These are phyloP conservation scores for Lathyrus oleraceus DNA, from an alignment of 306 rosid genomes.

Conservation along the genomic window DNA sequence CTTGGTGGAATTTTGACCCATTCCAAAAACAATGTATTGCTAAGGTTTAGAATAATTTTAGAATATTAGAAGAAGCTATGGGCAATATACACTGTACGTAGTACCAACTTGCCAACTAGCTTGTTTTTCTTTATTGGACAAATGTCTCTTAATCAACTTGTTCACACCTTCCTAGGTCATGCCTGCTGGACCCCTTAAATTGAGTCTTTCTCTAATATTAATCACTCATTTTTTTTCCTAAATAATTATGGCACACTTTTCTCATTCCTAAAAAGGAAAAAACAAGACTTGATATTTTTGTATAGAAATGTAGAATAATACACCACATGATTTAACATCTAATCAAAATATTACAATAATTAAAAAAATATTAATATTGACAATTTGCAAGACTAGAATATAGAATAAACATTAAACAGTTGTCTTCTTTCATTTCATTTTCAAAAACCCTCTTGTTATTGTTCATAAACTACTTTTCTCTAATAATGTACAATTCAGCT, in stretches of 20 bases:
- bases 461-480: constrained; percentile 35
- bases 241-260: neutral
- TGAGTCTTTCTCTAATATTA: neutral
- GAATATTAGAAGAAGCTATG: constrained; percentile 16
- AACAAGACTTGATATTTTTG: neutral
- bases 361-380: neutral
- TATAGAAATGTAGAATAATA: neutral
- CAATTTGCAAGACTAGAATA: neutral
- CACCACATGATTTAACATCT: constrained; percentile 7
- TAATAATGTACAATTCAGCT: constrained; percentile 52
- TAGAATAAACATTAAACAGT: constrained; percentile 35
- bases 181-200: constrained; percentile 1
- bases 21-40: constrained; percentile 12
- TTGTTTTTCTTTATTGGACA: constrained; percentile 45
- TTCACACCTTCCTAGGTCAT: constrained; percentile 34
- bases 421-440: neutral
- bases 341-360: too few relatives aligned
- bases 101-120: constrained; percentile 34
- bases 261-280: neutral
- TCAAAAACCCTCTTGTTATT: neutral
- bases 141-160: constrained; percentile 45
- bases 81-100: constrained; percentile 34
- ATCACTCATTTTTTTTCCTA: neutral
- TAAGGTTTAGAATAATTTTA: neutral
- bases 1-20: constrained; percentile 35